Conservation (phyloP, 805 yeast species). For the Kodamaea jinghongensis region DNA sequence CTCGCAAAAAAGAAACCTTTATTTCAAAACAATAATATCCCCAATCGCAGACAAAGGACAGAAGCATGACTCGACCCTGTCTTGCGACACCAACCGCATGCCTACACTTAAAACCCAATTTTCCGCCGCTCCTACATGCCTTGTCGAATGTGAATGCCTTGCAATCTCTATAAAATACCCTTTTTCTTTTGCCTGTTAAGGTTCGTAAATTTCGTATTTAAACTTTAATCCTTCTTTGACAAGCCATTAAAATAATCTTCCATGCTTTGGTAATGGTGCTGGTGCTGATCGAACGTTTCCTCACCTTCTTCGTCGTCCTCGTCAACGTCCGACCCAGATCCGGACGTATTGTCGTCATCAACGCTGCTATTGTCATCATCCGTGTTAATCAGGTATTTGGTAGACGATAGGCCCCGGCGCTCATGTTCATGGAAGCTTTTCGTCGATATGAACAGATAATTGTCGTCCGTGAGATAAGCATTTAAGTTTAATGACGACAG, state of each 20-base stretch:
- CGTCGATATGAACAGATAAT: slow-evolving; percentile 9
- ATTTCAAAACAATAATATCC: no score
- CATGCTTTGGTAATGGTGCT: slow-evolving; percentile 3
- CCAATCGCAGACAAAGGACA: no score
- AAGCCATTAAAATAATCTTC: slow-evolving; percentile 8
- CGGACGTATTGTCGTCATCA: slow-evolving; percentile 1
- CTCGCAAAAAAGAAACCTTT: no score
- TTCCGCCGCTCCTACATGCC: no score
- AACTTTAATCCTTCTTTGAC: neutral
- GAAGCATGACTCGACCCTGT: no score
- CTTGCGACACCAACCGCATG: no score
- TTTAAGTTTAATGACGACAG: slow-evolving; percentile 40
- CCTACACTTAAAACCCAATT: no score
- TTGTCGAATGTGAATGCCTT: no score
- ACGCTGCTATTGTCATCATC: slow-evolving; percentile 7
- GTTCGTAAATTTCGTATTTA: neutral
- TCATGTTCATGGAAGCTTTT: neutral
- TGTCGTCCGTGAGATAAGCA: slow-evolving; percentile 41
- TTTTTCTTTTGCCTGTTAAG: no score
- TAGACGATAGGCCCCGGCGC: slow-evolving; percentile 1
- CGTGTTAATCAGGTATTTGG: slow-evolving; percentile 8
- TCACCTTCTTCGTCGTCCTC: neutral
- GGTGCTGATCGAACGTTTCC: neutral
- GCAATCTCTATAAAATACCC: no score
- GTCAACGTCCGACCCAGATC: neutral